Base-by-base conservation (phyloP, 345 rosid genomes). In the Populus alba region DNA sequence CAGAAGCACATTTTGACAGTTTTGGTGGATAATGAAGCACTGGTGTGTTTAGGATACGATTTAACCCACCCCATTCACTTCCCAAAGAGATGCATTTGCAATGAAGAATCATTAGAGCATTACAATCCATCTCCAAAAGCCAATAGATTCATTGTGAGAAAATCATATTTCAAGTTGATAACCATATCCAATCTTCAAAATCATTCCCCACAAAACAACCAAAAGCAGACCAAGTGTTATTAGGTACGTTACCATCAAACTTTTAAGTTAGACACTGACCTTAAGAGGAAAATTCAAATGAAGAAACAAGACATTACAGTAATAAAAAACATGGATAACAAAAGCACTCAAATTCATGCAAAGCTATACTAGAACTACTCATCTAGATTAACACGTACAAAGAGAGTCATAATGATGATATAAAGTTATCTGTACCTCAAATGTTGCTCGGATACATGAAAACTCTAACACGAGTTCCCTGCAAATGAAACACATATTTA, bases 371-470 rank as follows among this genome's bases (percentile, higher is more conserved):
- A 51, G 57, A 51, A 6, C 53, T 15, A 57, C 25, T 23, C 1
- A 9, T 53, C n/a, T 2, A 18, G 63, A 27, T 10, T 57, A 10
- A 57, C 63, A 3, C 6, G 0, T 9, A 3, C 63, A 9, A 57
- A 57, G 63, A 57, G 13, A 23, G 4, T 22, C n/a, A 6, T 57
- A n/a, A 10, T n/a, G 13, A 57, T 57, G 63, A n/a, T 7, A 55
- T 22, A 22, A 55, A 55, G 23, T 55, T 55, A 57, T 8, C 29
- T 57, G 63, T 66, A 93, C 98, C 96, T 92, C 78, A 94, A 31
- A 92, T 94, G 70, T 92, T 92, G 91, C 97, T 92, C 78, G 97
- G 98, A 82, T 92, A 94, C 98, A 94, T 91, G 88, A 94, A 92
- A 63, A 94, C 98, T 77, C 98, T 89, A n/a, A 94, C 97, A 73